Conservation (phyloP, 1,284 basidiomycete genomes). For the Fomitopsis palustris region DNA sequence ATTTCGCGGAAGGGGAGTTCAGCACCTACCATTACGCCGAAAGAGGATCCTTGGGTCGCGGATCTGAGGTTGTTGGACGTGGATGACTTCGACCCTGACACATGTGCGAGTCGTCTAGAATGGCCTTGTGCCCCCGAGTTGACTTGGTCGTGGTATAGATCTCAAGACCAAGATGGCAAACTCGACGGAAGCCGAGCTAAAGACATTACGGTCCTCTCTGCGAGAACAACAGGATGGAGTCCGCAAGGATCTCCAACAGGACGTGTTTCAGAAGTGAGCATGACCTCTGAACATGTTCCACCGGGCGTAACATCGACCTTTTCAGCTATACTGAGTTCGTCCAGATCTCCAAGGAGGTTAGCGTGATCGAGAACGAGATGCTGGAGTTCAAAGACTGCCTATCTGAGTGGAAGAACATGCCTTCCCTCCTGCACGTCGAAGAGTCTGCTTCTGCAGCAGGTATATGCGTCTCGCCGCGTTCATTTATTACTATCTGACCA, state of each 20-base stretch:
- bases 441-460: conserved; percentile 59
- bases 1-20: conserved; percentile 21
- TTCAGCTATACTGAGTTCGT: conserved; percentile 94
- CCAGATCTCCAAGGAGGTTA: conserved; percentile 94
- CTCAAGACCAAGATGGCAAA: conserved; percentile 74
- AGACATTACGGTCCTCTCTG: conserved; percentile 68
- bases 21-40: conserved; percentile 37
- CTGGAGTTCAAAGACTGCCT: conserved; percentile 93
- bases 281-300: neutral
- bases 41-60: conserved; percentile 43
- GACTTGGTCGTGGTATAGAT: conserved; percentile 36
- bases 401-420: conserved; percentile 93
- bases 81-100: conserved; percentile 78
- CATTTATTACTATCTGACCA: neutral
- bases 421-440: conserved; percentile 87
- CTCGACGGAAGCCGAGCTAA: conserved; percentile 77
- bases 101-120: conserved; percentile 56
- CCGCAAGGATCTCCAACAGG: conserved; percentile 71
- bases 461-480: conserved; percentile 27
- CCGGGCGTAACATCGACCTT: neutral
- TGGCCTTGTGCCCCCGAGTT: neutral
- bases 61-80: conserved; percentile 67
- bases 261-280: conserved; percentile 85
- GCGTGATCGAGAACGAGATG: conserved; percentile 96
- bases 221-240: conserved; percentile 62